Base-by-base conservation (phyloP, 208 protist species). In the Acanthamoeba castellanii region DNA sequence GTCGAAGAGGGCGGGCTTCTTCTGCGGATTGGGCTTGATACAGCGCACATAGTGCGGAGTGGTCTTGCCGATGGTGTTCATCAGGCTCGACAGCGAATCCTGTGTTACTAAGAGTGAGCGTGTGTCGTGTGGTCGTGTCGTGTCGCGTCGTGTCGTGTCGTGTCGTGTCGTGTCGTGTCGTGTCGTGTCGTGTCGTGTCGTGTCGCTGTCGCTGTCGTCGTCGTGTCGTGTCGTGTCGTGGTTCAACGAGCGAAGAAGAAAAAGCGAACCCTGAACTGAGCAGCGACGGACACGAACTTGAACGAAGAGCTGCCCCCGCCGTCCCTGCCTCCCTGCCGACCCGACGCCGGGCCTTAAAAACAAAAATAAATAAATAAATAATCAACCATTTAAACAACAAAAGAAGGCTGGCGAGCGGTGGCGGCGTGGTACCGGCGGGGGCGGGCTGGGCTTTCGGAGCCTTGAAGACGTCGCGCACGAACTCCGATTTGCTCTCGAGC, bases 1-100 rank as follows among this genome's bases (percentile, higher is more conserved):
- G 8, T 96, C 93, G 78, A 98, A 98, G 22, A 91, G 16, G 47
- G 89, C 64, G 34, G 97, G 55, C 32, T 96, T 68, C 70, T 97
- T 97, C 47, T 95, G 42, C 14, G 50, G 91, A 95, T 98, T 98
- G 34, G 98, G 97, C 85, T 98, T 98, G 84, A 98, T 97, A 91
- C 98, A 98, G 25, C 98, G 78, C 22, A 98, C 95, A 91, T 97
- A 98, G 91, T 98, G 97, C 25, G 97, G 55, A 64, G 42, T 34
- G 84, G 42, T 50, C 70, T 45, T 32, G 42, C 92, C 85, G 16
- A 98, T 95, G 0, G 94, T 96, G 8, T 42, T 94, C 97, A 98
- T 98, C 7, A 98, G 57, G 18, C 50, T n/a, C 16, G 30, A 30
- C n/a, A 94, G 57, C 5, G 90, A 94, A 9, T 93, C 88, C 88